Conservation (phyloP, 768 basidiomycete genomes). For the Leccinum pellstonianum region DNA sequence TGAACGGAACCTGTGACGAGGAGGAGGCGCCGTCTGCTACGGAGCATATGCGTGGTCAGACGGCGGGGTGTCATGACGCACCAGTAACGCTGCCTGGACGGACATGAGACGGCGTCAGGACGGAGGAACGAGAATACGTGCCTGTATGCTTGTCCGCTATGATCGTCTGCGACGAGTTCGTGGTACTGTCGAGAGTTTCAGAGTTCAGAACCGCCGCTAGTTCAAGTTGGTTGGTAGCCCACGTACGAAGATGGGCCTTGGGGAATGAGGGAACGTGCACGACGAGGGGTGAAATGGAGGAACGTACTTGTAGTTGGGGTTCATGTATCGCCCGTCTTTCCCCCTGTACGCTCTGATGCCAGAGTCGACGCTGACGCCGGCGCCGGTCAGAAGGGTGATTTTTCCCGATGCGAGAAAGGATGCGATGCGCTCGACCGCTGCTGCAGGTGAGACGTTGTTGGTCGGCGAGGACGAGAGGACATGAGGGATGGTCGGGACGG, state of each 20-base stretch:
- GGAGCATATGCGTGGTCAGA: background rate
- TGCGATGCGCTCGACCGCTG: conserved; percentile 46
- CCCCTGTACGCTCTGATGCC: conserved; percentile 96
- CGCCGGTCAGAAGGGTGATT: conserved; percentile 78
- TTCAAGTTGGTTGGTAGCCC: background rate
- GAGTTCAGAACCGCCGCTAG: background rate
- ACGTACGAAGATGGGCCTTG: conserved; percentile 57
- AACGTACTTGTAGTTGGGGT: conserved; percentile 82
- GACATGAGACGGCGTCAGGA: conserved; percentile 9
- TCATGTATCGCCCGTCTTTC: conserved; percentile 80
- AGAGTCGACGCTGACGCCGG: conserved; percentile 93
- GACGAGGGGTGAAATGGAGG: no score
- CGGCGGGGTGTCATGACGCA: conserved; percentile 22
- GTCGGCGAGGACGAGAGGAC: conserved; percentile 40
- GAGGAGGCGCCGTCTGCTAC: no score
- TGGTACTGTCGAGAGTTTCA: conserved; percentile 55
- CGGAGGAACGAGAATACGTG: conserved; percentile 30
- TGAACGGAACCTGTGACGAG: conserved; percentile 53
- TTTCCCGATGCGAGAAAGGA: conserved; percentile 70
- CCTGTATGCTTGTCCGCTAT: conserved; percentile 71
- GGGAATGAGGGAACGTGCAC: background rate
- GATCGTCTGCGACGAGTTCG: conserved; percentile 72
- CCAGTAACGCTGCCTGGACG: conserved; percentile 81
- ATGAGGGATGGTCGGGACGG: conserved; percentile 73
- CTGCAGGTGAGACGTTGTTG: conserved; percentile 42